These are phyloP conservation scores for Prunus kanzakura DNA, from an alignment of 306 rosid species.

Conservation along the genomic window DNA sequence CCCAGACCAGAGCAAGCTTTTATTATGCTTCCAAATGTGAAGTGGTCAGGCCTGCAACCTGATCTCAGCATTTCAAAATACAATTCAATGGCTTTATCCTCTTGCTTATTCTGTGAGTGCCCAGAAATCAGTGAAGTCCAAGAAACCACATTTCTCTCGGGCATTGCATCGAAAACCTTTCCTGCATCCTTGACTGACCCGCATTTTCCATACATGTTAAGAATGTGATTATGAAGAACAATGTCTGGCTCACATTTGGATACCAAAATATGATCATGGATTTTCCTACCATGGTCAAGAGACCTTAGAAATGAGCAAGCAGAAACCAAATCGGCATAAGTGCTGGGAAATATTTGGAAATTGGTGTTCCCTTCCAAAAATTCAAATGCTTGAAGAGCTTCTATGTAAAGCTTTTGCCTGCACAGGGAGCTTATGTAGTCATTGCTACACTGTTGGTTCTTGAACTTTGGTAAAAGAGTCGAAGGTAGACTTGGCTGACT, in stretches of 20 bases:
- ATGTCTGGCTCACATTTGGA: slow-evolving; percentile 41
- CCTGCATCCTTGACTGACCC: slow-evolving; percentile 66
- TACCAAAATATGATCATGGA: slow-evolving; percentile 46
- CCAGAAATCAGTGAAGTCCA: slow-evolving; percentile 82
- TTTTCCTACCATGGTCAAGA: slow-evolving; percentile 50
- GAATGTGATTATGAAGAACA: slow-evolving; percentile 60
- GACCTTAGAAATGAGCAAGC: slow-evolving; percentile 63
- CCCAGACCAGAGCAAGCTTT: slow-evolving; percentile 55
- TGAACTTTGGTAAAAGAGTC: slow-evolving; percentile 17
- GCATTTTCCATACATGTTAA: slow-evolving; percentile 75
- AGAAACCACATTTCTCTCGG: slow-evolving; percentile 55
- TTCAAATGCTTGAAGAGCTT: slow-evolving; percentile 64
- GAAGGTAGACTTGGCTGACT: slow-evolving; percentile 24
- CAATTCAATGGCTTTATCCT: slow-evolving; percentile 48
- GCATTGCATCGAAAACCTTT: slow-evolving; percentile 64
- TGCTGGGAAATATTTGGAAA: slow-evolving; percentile 40
- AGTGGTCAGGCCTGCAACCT: slow-evolving; percentile 56
- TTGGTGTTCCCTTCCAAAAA: slow-evolving; percentile 24
- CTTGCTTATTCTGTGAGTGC: slow-evolving; percentile 51
- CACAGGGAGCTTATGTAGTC: slow-evolving; percentile 47
- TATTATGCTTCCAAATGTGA: slow-evolving; percentile 67
- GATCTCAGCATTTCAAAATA: slow-evolving; percentile 55
- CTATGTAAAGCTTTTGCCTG: slow-evolving; percentile 44
- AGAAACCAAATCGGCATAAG: slow-evolving; percentile 46
- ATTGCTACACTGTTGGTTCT: slow-evolving; percentile 33